Conservation (phyloP, 176 grass and related monocot genomes). For the Neostapfia colusana region DNA sequence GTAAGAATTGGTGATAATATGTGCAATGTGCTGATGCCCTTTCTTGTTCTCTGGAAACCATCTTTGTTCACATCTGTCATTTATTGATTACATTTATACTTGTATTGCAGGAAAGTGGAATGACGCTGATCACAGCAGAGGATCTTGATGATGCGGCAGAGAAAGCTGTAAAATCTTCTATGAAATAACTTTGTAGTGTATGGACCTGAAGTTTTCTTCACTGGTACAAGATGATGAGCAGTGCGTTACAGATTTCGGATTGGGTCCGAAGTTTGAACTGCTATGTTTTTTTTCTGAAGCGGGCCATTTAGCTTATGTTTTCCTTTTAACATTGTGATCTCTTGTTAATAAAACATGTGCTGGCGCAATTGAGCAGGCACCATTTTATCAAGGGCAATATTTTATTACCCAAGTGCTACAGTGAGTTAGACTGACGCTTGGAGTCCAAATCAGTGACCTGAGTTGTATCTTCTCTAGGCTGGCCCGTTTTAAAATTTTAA, state of each 20-base stretch:
- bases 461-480: not conserved
- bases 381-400: not conserved
- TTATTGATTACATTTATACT: conserved; percentile 33
- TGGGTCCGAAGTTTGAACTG: conserved; percentile 17
- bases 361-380: conserved; percentile 22
- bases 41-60: not conserved
- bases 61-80: not conserved
- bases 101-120: conserved; percentile 76
- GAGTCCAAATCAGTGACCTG: not conserved
- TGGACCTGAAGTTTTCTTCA: conserved; percentile 27
- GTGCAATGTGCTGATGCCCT: not conserved
- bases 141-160: conserved; percentile 97
- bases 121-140: conserved; percentile 94
- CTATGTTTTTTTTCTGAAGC: conserved; percentile 27
- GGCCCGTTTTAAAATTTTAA: not conserved
- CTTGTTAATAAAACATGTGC: conserved; percentile 50
- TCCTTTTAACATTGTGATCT: not conserved
- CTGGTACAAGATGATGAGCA: conserved; percentile 36
- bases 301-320: conserved; percentile 27
- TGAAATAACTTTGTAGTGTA: conserved; percentile 41
- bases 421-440: not conserved
- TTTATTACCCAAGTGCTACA: not conserved
- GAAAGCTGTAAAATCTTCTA: conserved; percentile 76
- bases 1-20: conserved; percentile 40
- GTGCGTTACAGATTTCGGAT: conserved; percentile 34